Evolutionary conservation across 192 early-diverging fungal genomes (phyloP), one percentile per base, ranked within the genome.

Genomic region (Endogone sp.): DNA sequence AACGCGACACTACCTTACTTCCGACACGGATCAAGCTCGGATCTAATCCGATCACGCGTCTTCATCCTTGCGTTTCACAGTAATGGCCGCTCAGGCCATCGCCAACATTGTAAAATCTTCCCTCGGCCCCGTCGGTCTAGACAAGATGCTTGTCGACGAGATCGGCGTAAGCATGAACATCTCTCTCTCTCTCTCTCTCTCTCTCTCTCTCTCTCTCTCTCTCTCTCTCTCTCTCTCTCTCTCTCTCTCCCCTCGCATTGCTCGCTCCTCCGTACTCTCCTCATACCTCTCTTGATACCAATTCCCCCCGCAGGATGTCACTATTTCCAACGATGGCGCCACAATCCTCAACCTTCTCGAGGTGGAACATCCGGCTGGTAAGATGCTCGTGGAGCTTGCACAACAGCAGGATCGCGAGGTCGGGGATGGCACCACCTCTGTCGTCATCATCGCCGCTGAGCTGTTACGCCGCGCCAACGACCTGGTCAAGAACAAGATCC

Each of bases 391-490:
- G 16, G 97, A 99, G 81, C 89, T 99, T 29, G 95, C 98, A 37
- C 95, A 99, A 78, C 98, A 98, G 79, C 98, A 99, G 82, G 98
- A 99, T 82, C 95, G 95, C 68, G 98, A 99, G 79, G 98, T 99
- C 2, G 98, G 98, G 56, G 98, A 99, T 78, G 98, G 98, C 16
- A 99, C 98, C 4, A 99, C 98, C 2, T 98, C 96, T 2, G 98
- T 99, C 20, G 98, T 99, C 10, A 96, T 99, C 66, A 95, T 99
- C 73, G 98, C 98, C 3, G 94, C 98, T 4, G 98, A 99, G 79
- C 85, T 99, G 29, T 85, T 99, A 75, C 86, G 90, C 58, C 88
- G 96, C 63, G 98, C 95, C 29, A 98, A 98, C 76, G 98, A 99
- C 65, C 85, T 99, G 59, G 91, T 98, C 57, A 98, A 98, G 85